Evolutionary conservation across 352 stramenopile genomes (phyloP).

Genomic region (Globisporangium nodosum): DNA sequence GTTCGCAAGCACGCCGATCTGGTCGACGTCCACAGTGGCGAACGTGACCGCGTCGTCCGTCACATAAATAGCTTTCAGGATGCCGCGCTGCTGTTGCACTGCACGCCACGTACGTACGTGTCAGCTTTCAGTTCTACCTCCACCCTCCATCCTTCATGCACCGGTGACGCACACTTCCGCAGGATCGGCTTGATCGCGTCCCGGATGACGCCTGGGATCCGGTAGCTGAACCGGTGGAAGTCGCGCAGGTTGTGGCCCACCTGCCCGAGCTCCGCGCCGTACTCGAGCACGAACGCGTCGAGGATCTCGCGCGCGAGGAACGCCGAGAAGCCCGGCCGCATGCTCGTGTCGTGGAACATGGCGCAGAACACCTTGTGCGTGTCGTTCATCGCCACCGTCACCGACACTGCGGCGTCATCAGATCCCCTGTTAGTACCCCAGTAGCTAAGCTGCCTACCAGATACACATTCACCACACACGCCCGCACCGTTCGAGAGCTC

Average conservation of each 20-base stretch:
- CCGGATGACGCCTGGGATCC: conserved; percentile 76
- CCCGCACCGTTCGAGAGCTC: conserved; percentile 70
- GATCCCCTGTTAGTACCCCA: not conserved
- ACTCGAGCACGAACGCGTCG: conserved; percentile 73
- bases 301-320: conserved; percentile 89
- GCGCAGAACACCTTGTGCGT: conserved; percentile 89
- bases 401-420: conserved; percentile 39
- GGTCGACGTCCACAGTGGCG: conserved; percentile 83
- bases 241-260: conserved; percentile 88
- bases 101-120: conserved; percentile 7
- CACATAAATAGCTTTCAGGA: conserved; percentile 88
- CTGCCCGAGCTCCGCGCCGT: conserved; percentile 69
- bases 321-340: conserved; percentile 72
- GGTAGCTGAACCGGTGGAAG: conserved; percentile 88
- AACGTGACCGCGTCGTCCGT: conserved; percentile 77
- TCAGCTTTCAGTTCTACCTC: not conserved
- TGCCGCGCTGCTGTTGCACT: conserved; percentile 86
- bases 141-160: too few species aligned
- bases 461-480: not conserved
- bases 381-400: conserved; percentile 88
- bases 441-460: too few species aligned
- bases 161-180: conserved; percentile 51
- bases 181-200: conserved; percentile 83
- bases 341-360: conserved; percentile 85
- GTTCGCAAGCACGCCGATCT: conserved; percentile 89